phyloP scores from a whole-genome alignment of 2,329 filamentous ascomycete species.

The Penicillium sp. region DNA sequence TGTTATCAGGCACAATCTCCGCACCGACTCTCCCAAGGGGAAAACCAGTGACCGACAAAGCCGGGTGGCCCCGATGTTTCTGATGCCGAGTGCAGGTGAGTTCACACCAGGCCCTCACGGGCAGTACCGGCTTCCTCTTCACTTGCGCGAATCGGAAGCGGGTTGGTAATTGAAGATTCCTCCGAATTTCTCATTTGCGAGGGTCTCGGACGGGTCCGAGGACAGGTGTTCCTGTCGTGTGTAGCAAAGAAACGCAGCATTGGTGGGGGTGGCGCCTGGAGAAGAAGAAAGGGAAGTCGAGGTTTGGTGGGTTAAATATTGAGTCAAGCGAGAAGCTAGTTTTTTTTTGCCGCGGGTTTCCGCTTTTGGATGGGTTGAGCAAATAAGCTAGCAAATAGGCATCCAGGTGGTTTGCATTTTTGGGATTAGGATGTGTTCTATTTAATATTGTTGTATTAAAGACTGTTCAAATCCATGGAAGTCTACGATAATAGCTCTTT shows the following conservation, averaged over 20 bases:
- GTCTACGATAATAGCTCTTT: too few species aligned
- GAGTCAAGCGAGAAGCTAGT: constrained; percentile 10
- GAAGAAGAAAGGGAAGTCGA: constrained; percentile 43
- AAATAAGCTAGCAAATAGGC: not conserved
- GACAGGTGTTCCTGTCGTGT: constrained; percentile 58
- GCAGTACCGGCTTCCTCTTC: constrained; percentile 54
- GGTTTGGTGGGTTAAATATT: constrained; percentile 18
- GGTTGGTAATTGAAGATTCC: constrained; percentile 74
- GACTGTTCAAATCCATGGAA: too few species aligned
- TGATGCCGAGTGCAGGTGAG: constrained; percentile 87
- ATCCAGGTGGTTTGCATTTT: too few species aligned
- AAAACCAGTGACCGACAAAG: constrained; percentile 23
- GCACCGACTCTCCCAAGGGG: constrained; percentile 90
- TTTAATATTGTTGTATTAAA: too few species aligned
- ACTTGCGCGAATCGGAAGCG: constrained; percentile 33
- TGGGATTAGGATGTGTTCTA: too few species aligned
- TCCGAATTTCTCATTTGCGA: constrained; percentile 98
- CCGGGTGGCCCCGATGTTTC: constrained; percentile 70
- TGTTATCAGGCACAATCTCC: constrained; percentile 86
- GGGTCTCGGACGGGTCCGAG: constrained; percentile 20
- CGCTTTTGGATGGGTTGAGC: not conserved
- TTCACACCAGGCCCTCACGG: constrained; percentile 84
- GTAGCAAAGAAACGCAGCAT: constrained; percentile 96
- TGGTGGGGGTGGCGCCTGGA: constrained; percentile 79
- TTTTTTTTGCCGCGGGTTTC: not conserved